Base-by-base conservation (phyloP, 2,329 filamentous ascomycete species). In the Aurifilum marmelostoma region DNA sequence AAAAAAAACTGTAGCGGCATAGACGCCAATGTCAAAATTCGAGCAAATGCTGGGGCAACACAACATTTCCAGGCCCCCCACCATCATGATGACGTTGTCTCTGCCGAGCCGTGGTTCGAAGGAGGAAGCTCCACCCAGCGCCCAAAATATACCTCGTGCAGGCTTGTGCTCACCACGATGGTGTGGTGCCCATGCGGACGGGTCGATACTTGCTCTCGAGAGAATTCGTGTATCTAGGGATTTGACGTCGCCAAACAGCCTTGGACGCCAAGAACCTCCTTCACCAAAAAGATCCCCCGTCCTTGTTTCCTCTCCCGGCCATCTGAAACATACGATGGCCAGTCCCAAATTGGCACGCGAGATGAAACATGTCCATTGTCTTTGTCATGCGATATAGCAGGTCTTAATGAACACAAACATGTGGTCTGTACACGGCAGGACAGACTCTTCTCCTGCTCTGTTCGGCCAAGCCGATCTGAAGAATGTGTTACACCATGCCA, bases 311-410 rank as follows among this genome's bases (percentile, higher is more conserved):
- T 59, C 32, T 71, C 63, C 56, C 14, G 63, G 68, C 54, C 24
- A 54, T 52, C 56, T 69, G 69, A 71, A 71, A 71, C 69, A 64
- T 52, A 67, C 67, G 37, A 67, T 43, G 39, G 56, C 37, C 62
- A 63, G 43, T 67, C 21, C 54, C 32, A 62, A 34, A 32, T 52
- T 43, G 63, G 62, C 67, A 67, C 52, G 67, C 63, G 67, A 69
- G 67, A 69, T 71, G 69, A 71, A 69, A 71, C 69, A 68, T 65
- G n/a, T 56, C n/a, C 16, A 60, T 11, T 3, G 9, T 41, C 34
- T 5, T 39, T 65, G 52, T 66, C 56, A 59, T 60, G 27, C 37
- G 27, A 50, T 32, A 39, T 47, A 9, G 63, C 63, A 65, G 12
- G 39, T 16, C 32, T 39, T 37, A n/a, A 3, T 18, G 32, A 12